Percentiles rank a stretch among this genome's conserved stretches.
phyloP scores from a whole-genome alignment of 2,329 filamentous ascomycete species.

The Colletotrichum trifolii region DNA sequence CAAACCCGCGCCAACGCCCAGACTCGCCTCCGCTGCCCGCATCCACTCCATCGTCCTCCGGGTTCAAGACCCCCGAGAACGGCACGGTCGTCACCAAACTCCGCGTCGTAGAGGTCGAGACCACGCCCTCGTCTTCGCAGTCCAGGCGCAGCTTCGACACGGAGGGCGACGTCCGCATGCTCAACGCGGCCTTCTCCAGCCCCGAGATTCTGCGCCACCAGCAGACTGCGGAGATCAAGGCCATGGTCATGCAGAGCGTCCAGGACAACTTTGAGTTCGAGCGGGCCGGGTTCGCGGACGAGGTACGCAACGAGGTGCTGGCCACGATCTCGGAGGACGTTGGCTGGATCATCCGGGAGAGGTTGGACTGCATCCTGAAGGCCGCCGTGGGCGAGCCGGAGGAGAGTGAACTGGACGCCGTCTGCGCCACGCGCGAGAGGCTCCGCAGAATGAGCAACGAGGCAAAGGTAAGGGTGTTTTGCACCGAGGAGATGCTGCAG shows the following conservation, averaged over 20 bases:
- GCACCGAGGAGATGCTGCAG: slow-evolving; percentile 25
- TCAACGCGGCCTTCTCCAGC: neutral
- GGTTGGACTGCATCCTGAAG: neutral
- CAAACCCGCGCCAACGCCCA: neutral
- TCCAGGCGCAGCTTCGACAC: slow-evolving; percentile 16
- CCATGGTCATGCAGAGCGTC: neutral
- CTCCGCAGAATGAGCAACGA: slow-evolving; percentile 16
- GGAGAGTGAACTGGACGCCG: neutral
- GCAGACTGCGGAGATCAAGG: slow-evolving; percentile 1
- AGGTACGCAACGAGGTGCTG: slow-evolving; percentile 1
- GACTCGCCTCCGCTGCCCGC: neutral
- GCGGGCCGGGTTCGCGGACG: slow-evolving; percentile 9
- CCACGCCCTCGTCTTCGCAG: neutral
- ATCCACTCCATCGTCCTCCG: neutral
- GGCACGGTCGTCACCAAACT: neutral
- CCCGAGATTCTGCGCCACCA: neutral
- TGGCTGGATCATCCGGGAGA: neutral
- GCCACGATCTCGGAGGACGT: neutral
- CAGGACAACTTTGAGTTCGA: slow-evolving; percentile 18
- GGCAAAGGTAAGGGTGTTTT: slow-evolving; percentile 18
- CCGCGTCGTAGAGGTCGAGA: neutral
- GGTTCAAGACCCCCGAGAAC: neutral
- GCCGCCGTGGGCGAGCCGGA: slow-evolving; percentile 5
- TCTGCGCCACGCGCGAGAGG: slow-evolving; percentile 19
- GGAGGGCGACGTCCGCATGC: slow-evolving; percentile 24